Conservation (phyloP, 163 green algal genomes). For the Scenedesmus sp. region DNA sequence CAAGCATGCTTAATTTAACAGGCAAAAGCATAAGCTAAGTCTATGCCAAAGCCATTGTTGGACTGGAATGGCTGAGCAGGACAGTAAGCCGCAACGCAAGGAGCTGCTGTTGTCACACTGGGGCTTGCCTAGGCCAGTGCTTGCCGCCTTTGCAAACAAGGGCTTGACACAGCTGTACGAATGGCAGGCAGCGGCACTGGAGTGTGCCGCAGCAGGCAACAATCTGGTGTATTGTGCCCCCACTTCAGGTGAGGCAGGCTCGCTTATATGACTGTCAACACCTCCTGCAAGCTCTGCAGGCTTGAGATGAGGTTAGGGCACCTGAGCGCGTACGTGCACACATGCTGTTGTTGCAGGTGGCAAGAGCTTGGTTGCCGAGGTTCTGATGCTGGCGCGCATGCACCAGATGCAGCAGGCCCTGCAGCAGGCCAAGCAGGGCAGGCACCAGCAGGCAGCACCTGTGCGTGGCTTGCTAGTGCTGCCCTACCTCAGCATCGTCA, state of each 20-base stretch:
- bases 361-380: conserved; percentile 90
- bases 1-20: neutral
- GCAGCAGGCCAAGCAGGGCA: neutral
- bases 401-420: conserved; percentile 45
- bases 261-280: neutral
- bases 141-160: conserved; percentile 68
- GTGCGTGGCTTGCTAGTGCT: conserved; percentile 67
- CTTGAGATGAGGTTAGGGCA: neutral
- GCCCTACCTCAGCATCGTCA: conserved; percentile 71
- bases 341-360: conserved; percentile 63
- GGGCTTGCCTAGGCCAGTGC: conserved; percentile 69
- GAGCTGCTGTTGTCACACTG: conserved; percentile 60
- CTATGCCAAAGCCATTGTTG: neutral
- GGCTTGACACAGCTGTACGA: conserved; percentile 80
- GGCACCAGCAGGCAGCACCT: neutral
- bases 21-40: neutral
- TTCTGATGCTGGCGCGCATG: conserved; percentile 82
- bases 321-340: neutral
- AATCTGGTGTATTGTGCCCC: conserved; percentile 83
- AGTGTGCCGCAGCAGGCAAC: conserved; percentile 71
- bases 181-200: conserved; percentile 84
- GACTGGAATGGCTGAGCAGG: neutral
- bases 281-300: neutral
- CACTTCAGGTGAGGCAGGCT: conserved; percentile 62
- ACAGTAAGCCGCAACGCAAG: conserved; percentile 7